These are phyloP conservation scores for Nitzschia sp. DNA, from an alignment of 108 stramenopile genomes.

Conservation along the genomic window DNA sequence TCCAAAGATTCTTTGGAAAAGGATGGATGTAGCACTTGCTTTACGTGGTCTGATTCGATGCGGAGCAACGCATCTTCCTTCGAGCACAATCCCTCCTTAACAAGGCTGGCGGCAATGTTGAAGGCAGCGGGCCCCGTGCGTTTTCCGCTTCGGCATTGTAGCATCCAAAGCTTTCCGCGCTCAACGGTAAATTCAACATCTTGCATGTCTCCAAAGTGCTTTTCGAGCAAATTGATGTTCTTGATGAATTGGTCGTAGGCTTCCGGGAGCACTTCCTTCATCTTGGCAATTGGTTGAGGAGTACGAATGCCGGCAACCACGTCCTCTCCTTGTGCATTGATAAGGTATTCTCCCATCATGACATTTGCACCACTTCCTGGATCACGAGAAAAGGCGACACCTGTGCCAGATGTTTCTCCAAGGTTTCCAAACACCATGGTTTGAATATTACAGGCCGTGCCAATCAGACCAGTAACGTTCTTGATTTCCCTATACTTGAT, in stretches of 20 bases:
- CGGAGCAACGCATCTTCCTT: conserved; percentile 74
- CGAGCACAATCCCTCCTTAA: conserved; percentile 72
- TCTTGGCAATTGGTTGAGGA: conserved; percentile 70
- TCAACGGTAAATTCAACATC: conserved; percentile 93
- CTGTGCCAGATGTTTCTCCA: conserved; percentile 75
- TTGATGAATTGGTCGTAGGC: conserved; percentile 78
- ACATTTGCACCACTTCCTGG: conserved; percentile 69
- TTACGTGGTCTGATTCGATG: conserved; percentile 80
- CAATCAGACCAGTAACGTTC: conserved; percentile 68
- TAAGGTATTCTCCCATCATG: conserved; percentile 85
- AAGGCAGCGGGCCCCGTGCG: conserved; percentile 84
- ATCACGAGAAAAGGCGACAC: conserved; percentile 86
- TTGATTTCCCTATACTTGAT: conserved; percentile 86
- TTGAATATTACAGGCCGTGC: conserved; percentile 73
- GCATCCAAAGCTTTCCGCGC: conserved; percentile 88
- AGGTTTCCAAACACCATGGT: conserved; percentile 91
- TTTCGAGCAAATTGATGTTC: conserved; percentile 76
- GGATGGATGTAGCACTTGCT: conserved; percentile 85
- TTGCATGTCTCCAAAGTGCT: conserved; percentile 88
- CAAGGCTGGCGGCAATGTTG: conserved; percentile 80
- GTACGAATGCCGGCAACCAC: conserved; percentile 90
- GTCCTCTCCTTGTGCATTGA: conserved; percentile 92
- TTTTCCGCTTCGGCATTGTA: conserved; percentile 86
- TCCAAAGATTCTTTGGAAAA: conserved; percentile 55
- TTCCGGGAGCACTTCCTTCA: conserved; percentile 72